Percentiles rank a stretch among this genome's conserved stretches.
phyloP scores from a whole-genome alignment of 2,329 filamentous ascomycete species.

The Blumeria hordei region DNA sequence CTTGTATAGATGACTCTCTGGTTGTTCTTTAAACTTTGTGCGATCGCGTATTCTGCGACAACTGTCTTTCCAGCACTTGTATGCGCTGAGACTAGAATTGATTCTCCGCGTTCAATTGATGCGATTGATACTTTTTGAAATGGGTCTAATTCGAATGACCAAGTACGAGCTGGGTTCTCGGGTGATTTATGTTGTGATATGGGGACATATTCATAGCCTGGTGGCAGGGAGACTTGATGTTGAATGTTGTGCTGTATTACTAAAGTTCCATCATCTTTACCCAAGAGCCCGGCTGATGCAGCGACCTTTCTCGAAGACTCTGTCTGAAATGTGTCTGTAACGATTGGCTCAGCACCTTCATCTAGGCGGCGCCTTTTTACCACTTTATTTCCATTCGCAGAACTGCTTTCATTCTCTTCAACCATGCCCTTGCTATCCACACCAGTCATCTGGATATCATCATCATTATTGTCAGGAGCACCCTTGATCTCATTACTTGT shows the following conservation, averaged over 20 bases:
- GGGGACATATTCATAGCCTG: constrained; percentile 85
- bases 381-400: constrained; percentile 23
- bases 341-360: constrained; percentile 47
- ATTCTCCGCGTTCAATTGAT: constrained; percentile 89
- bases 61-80: constrained; percentile 97
- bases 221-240: constrained; percentile 87
- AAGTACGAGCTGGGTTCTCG: constrained; percentile 59
- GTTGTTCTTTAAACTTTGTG: constrained; percentile 89
- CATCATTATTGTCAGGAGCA: constrained; percentile 21
- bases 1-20: constrained; percentile 98
- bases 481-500: constrained; percentile 54
- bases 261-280: constrained; percentile 27
- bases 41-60: constrained; percentile 93
- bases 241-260: constrained; percentile 92
- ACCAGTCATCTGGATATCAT: constrained; percentile 37
- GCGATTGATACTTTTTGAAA: constrained; percentile 91
- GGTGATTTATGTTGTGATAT: constrained; percentile 87
- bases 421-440: neutral
- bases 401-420: constrained; percentile 17
- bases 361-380: constrained; percentile 40
- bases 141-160: constrained; percentile 80
- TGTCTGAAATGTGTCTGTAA: constrained; percentile 87
- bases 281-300: constrained; percentile 20
- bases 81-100: constrained; percentile 87
- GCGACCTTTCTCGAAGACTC: constrained; percentile 81